Evolutionary conservation across 2,329 filamentous ascomycete species (phyloP), one percentile per base, ranked within the genome.

Genomic region (Scytalidium sp.): DNA sequence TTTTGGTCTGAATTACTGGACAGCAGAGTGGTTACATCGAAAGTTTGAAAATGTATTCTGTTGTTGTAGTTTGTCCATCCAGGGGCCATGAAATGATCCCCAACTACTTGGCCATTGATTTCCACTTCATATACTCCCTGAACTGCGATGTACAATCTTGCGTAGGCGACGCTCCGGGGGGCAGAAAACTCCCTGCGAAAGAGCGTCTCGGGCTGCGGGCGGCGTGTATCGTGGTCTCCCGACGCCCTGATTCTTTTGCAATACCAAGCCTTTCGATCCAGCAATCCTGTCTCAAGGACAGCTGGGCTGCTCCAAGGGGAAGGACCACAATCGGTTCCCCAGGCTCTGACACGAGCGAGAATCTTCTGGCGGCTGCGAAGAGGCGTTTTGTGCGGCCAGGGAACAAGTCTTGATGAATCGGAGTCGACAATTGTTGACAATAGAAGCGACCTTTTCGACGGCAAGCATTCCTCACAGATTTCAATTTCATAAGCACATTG

Each of bases 401-500:
- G 69, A 0, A 75, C 67, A 1, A 72, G 65, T 3, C 73, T 56
- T 0, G 74, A 76, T 0, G 61, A 55, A 6, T 48, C 36, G 22
- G 53, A 53, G 3, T 47, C n/a, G 6, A 58, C 43, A 15, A 23
- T 41, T 39, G 52, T 56, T 1, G 13, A 43, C 7, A 7, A 29
- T 29, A 29, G 25, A 29, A 29, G 25, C 13, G 8, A 8, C 13
- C 25, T 29, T 29, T 29, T 13, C 13, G 13, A 29, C 13, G 8
- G 8, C 25, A 13, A 13, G 13, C 13, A 8, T 15, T 52, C 27
- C 6, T 41, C 10, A n/a, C n/a, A 29, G 9, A 78, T 61, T 49
- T 76, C 69, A 3, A 78, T 52, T 3, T 73, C 72, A 41, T 78
- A 78, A 7, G 65, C 59, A 5, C 57, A 63, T 53, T 78, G 75